Percentiles rank a stretch among this genome's conserved stretches.
These are phyloP conservation scores for Berkeleyomyces basicola DNA, from an alignment of 2,329 filamentous ascomycete genomes.

Conservation along the genomic window DNA sequence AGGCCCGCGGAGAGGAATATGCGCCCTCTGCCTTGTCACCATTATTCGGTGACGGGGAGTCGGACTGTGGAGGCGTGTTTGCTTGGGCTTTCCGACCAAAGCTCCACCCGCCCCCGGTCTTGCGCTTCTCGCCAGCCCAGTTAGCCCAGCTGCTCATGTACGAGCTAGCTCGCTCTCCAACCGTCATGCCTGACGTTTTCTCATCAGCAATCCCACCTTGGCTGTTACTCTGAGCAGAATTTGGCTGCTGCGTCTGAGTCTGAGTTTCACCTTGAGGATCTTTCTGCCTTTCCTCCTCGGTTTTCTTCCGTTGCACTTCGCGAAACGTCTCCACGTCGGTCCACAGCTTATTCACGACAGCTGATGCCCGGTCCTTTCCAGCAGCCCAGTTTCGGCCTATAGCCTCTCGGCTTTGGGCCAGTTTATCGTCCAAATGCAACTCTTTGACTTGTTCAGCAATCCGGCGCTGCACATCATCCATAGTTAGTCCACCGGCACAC, in stretches of 20 bases:
- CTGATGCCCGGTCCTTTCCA: constrained; percentile 74
- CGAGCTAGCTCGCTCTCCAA: constrained; percentile 33
- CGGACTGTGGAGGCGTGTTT: constrained; percentile 17
- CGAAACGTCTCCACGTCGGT: constrained; percentile 61
- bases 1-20: constrained; percentile 5
- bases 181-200: background rate
- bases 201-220: constrained; percentile 6
- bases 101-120: constrained; percentile 30
- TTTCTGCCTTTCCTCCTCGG: constrained; percentile 23
- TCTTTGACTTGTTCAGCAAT: constrained; percentile 86
- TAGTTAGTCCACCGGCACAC: constrained; percentile 77
- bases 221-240: constrained; percentile 7
- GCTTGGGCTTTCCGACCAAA: constrained; percentile 24
- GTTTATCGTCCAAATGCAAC: constrained; percentile 78
- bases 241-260: background rate
- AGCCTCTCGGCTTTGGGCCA: constrained; percentile 67
- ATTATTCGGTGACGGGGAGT: constrained; percentile 19
- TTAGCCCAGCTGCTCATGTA: constrained; percentile 54
- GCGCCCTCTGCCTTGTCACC: background rate
- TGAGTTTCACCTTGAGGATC: constrained; percentile 6
- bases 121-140: constrained; percentile 66
- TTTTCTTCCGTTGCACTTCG: constrained; percentile 28
- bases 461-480: constrained; percentile 85
- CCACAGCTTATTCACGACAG: constrained; percentile 76
- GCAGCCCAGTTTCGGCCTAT: constrained; percentile 80